A percentile compares a stretch with the other conserved stretches of the same genome.
Evolutionary conservation across 257 asterid species (phyloP).

Genomic region (Oldenlandia corymbosa): DNA sequence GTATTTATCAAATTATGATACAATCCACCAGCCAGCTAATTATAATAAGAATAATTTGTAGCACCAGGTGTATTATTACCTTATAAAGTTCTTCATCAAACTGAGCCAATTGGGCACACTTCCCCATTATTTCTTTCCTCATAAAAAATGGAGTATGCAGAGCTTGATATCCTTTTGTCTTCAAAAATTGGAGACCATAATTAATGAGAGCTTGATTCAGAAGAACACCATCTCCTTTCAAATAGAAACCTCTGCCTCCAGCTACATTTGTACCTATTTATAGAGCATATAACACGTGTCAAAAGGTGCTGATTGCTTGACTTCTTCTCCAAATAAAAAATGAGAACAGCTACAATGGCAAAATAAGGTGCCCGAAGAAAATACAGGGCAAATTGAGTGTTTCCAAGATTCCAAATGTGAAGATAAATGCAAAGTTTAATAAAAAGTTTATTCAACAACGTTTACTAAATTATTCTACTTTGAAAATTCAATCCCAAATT

Average conservation of each 20-base stretch:
- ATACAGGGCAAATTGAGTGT: too few species aligned
- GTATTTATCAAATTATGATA: too few species aligned
- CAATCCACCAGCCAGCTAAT: neutral
- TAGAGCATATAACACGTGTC: conserved; percentile 1
- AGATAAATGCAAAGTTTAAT: neutral
- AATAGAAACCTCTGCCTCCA: conserved; percentile 86
- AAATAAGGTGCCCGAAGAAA: too few species aligned
- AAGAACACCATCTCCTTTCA: conserved; percentile 75
- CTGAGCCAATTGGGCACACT: conserved; percentile 91
- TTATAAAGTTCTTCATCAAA: conserved; percentile 95
- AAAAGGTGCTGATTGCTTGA: neutral
- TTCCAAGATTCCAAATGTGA: too few species aligned
- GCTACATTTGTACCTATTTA: conserved; percentile 73
- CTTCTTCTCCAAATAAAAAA: neutral
- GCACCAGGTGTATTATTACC: conserved; percentile 36
- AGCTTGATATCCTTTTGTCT: conserved; percentile 49
- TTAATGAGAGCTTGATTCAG: conserved; percentile 72
- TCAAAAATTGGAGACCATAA: conserved; percentile 30
- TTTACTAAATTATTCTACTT: neutral
- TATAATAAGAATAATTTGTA: neutral
- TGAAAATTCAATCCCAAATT: neutral
- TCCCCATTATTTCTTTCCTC: conserved; percentile 88
- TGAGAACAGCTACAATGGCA: neutral
- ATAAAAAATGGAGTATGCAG: conserved; percentile 87
- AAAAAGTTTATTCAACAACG: neutral